Conservation (phyloP, 1,139 yeast species). For the Pichia sp. region DNA sequence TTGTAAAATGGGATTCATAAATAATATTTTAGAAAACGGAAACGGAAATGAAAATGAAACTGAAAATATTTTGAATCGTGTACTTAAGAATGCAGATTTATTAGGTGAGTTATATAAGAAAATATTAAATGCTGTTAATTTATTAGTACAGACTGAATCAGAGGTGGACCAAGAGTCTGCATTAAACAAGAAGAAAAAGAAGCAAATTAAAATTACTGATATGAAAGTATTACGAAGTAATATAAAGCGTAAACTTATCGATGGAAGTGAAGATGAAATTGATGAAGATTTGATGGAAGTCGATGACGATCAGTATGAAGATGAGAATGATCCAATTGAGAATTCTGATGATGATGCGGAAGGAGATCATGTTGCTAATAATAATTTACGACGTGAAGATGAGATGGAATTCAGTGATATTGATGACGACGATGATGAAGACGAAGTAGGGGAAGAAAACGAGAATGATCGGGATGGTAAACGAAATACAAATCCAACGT, state of each 20-base stretch:
- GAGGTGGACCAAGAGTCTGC: neutral
- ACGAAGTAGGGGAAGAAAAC: neutral
- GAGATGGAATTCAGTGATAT: slow-evolving; percentile 16
- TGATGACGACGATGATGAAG: slow-evolving; percentile 5
- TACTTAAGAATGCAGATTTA: slow-evolving; percentile 41
- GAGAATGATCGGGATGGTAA: too few relatives aligned
- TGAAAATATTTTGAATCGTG: slow-evolving; percentile 28
- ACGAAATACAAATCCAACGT: neutral
- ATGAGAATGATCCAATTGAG: slow-evolving; percentile 16
- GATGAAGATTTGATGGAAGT: slow-evolving; percentile 5
- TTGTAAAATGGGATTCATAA: slow-evolving; percentile 31
- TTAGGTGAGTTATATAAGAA: slow-evolving; percentile 37
- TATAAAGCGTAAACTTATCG: slow-evolving; percentile 4
- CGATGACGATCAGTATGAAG: slow-evolving; percentile 4
- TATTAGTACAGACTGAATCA: neutral
- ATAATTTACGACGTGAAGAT: slow-evolving; percentile 1
- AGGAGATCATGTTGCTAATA: neutral
- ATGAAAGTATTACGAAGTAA: neutral
- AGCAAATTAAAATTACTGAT: slow-evolving; percentile 5
- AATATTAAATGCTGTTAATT: slow-evolving; percentile 10
- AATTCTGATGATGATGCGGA: slow-evolving; percentile 9
- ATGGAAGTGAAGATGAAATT: slow-evolving; percentile 7
- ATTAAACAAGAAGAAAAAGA: neutral
- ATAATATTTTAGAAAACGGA: slow-evolving; percentile 27
- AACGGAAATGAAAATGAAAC: slow-evolving; percentile 18